These are phyloP conservation scores for Dicorynia guianensis DNA, from an alignment of 306 rosid genomes.

Conservation along the genomic window DNA sequence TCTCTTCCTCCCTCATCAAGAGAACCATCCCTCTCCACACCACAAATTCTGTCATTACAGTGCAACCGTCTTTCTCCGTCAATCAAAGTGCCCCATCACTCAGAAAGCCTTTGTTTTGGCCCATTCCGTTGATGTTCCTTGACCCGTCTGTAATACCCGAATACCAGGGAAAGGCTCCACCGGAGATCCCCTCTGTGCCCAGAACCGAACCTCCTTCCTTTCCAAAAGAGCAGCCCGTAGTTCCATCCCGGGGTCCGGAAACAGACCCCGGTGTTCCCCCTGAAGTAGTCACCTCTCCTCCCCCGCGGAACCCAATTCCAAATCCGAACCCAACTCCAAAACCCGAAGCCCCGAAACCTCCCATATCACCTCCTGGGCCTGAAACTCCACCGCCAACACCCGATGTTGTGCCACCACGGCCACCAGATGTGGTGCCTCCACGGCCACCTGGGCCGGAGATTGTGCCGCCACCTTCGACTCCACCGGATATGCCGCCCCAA, in stretches of 20 bases:
- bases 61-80: background rate
- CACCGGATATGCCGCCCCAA: constrained; percentile 51
- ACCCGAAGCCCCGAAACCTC: constrained; percentile 59
- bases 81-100: background rate
- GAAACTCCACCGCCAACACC: constrained; percentile 51
- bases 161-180: constrained; percentile 39
- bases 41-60: background rate
- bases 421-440: constrained; percentile 31
- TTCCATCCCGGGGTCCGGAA: constrained; percentile 45
- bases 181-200: constrained; percentile 42
- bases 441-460: constrained; percentile 56
- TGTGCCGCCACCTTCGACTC: constrained; percentile 52
- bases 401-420: constrained; percentile 42
- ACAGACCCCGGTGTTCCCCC: constrained; percentile 38
- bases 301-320: constrained; percentile 30
- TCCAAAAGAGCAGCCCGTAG: constrained; percentile 42
- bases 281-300: constrained; percentile 49
- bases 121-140: background rate
- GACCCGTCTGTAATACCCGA: constrained; percentile 10
- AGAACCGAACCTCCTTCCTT: constrained; percentile 30
- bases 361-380: constrained; percentile 45
- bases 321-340: constrained; percentile 46
- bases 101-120: background rate
- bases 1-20: constrained; percentile 52
- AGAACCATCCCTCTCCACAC: constrained; percentile 44